Evolutionary conservation across 306 rosid genomes (phyloP), one percentile per base, ranked within the genome.

Genomic region (Vigna unguiculata): DNA sequence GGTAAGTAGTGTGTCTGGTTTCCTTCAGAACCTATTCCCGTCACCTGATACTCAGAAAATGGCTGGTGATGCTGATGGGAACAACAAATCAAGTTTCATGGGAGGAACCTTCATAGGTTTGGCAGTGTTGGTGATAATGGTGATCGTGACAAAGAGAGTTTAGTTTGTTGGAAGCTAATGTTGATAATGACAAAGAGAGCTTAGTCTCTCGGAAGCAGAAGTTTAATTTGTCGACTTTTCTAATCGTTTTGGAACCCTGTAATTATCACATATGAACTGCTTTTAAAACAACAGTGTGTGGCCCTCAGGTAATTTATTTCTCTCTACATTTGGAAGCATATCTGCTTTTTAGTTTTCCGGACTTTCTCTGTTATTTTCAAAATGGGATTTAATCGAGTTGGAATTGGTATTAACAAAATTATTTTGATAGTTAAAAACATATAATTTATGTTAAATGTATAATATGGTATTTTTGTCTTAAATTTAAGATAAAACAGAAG

Each of bases 81-180:
- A 53, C 30, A 1, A 74, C 19, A 85, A 74, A 67, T n/a, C 55
- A 12, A 28, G 20, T 71, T 20, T 22, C 16, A 9, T 80, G n/a
- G 86, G 83, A 78, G 78, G 82, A 49, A 74, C 96, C 71, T 54
- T 95, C 72, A 76, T 92, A 83, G 97, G 97, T 69, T 76, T 95
- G 87, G 96, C 78, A n/a, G 17, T 86, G 32, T 7, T 90, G 67
- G 97, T 83, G 28, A 73, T 77, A 14, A 87, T 91, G 89, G 91
- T 90, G 54, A 81, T 95, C 9, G 45, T 95, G 68, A 4, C 83
- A 61, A 95, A 86, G 84, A 95, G 98, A 77, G 77, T 0, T 43
- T 94, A 87, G 84, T 57, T 60, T 71, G 17, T 67, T 48, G 7
- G 9, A 20, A 14, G 20, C 16, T 19, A 14, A 87, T 91, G 89